Evolutionary conservation across 2,329 filamentous ascomycete genomes (phyloP), one percentile per base, ranked within the genome.

Genomic region (Grosmannia penicillata): DNA sequence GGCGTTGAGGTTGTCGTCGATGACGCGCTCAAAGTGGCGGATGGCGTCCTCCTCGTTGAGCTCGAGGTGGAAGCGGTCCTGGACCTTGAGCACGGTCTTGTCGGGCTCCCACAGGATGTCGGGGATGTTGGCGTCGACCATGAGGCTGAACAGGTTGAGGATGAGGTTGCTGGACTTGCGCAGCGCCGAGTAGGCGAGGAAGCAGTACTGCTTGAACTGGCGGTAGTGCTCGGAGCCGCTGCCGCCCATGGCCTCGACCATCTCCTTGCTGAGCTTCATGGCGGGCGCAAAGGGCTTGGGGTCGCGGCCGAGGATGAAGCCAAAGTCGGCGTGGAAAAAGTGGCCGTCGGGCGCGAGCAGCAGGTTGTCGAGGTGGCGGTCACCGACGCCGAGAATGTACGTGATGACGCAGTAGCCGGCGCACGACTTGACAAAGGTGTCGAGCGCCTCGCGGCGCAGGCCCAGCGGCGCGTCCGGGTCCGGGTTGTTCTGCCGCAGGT

Each of bases 371-470:
- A 96, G 70, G 59, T 98, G 91, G 2, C 91, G 78, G 55, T 98
- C 91, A 17, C 91, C 91, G 3, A 98, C 91, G 24, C 91, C 93
- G 11, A 98, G 73, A 14, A 98, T 82, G 56, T 98, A 98, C 0
- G 93, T 98, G 48, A 98, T 95, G 13, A 98, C 91, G 56, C 91
- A 96, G 60, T 98, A 98, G 25, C 91, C 91, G 1, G 91, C 91
- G 53, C 91, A 95, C 0, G 86, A 94, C 54, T 87, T 89, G 53
- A 96, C 78, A 54, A 94, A 98, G 1, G 81, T 95, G 49, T 98
- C 91, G 61, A 98, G 79, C 0, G 84, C 80, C 53, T 95, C 89
- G 54, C 89, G 87, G 22, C 87, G 81, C 22, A 98, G 78, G 1
- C 89, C 86, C 1, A 93, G 69, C 1, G 86, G 81, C 5, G 83